These are phyloP conservation scores for Puccinia polysora DNA, from an alignment of 1,284 basidiomycete species.

Conservation along the genomic window DNA sequence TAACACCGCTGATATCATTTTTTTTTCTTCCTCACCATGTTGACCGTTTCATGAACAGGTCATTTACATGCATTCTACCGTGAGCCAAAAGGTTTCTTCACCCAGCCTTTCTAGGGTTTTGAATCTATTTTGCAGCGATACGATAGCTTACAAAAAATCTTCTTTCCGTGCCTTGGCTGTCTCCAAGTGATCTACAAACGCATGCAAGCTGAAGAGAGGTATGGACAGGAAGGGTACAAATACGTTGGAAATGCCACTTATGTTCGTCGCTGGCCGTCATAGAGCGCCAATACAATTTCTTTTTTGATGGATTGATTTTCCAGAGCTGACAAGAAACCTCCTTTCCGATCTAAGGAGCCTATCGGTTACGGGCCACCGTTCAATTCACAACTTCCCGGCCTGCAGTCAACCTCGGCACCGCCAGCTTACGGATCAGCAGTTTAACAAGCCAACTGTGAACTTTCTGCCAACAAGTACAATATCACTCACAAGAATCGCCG, in stretches of 20 bases:
- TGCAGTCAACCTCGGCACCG: neutral
- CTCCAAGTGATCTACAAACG: slow-evolving; percentile 70
- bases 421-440: slow-evolving; percentile 37
- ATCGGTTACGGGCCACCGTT: slow-evolving; percentile 18
- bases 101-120: neutral
- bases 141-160: too few relatives aligned
- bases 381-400: neutral
- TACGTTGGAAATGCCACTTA: slow-evolving; percentile 54
- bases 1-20: too few relatives aligned
- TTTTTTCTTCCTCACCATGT: neutral
- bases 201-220: slow-evolving; percentile 71
- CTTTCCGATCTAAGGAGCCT: slow-evolving; percentile 16
- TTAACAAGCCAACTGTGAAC: neutral
- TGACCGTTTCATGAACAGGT: slow-evolving; percentile 47
- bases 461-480: neutral
- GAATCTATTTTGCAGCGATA: neutral
- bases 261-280: neutral
- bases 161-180: too few relatives aligned
- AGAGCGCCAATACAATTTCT: too few relatives aligned
- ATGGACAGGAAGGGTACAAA: slow-evolving; percentile 64
- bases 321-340: neutral
- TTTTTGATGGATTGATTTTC: neutral
- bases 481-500: neutral
- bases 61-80: slow-evolving; percentile 54
- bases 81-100: neutral